These are phyloP conservation scores for Pelargonium fulgidum DNA, from an alignment of 441 rosid genomes.

Conservation along the genomic window DNA sequence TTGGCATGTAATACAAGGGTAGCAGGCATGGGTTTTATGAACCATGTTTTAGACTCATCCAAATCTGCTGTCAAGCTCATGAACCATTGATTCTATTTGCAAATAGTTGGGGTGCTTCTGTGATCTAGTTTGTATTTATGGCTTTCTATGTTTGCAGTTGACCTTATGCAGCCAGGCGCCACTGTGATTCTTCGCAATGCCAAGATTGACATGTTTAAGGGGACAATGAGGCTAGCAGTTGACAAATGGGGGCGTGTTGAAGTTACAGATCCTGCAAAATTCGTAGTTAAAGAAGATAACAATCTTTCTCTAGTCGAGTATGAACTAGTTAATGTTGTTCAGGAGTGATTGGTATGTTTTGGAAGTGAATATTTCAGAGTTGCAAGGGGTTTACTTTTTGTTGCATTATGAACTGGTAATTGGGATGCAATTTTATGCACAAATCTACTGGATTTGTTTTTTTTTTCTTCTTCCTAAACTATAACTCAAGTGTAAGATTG, in stretches of 20 bases:
- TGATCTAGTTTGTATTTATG: neutral
- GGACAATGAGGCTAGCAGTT: too few species aligned
- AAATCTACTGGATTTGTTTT: neutral
- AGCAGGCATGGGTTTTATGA: too few species aligned
- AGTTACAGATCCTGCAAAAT: neutral
- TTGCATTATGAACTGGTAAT: slow-evolving; percentile 4
- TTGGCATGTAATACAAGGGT: too few species aligned
- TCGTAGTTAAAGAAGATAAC: slow-evolving; percentile 1
- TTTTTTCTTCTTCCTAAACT: neutral
- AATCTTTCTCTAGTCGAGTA: neutral
- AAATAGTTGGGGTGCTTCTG: too few species aligned
- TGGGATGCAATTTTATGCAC: slow-evolving; percentile 3
- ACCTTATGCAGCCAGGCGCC: slow-evolving; percentile 3
- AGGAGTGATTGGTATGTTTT: neutral
- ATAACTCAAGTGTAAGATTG: neutral
- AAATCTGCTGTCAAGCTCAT: neutral
- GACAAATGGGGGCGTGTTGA: too few species aligned
- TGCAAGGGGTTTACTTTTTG: neutral
- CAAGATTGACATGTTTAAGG: neutral
- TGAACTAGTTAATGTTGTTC: slow-evolving; percentile 4
- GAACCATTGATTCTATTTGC: too few species aligned
- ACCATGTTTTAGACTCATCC: neutral
- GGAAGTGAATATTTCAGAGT: neutral
- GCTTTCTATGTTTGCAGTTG: neutral
- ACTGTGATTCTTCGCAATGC: slow-evolving; percentile 1